Base-by-base conservation (phyloP, 805 yeast species). In the Cyberlindnera amylophila region DNA sequence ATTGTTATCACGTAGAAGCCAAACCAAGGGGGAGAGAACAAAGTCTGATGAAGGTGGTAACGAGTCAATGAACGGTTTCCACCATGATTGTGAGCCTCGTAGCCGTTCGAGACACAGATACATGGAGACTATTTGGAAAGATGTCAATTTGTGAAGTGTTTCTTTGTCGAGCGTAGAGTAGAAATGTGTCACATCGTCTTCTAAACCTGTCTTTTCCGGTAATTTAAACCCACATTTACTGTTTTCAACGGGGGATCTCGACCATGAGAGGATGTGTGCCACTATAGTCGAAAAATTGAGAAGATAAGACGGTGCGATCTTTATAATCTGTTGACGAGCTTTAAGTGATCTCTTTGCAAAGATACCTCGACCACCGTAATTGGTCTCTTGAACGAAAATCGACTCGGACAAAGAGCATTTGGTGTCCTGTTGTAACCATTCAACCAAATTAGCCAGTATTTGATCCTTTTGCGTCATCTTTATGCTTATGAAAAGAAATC, bases 1-100 rank as follows among this genome's bases (percentile, higher is more conserved):
- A 11, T 63, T 47, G 14, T 58, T n/a, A n/a, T n/a, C n/a, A n/a
- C n/a, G 41, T 0, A 67, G 56, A 13, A 68, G 51, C 95, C 95
- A 86, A 1, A 72, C 64, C 31, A 86, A 61, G 1, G 96, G 96
- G 2, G 81, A 68, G 0, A 69, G 48, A 0, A 52, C 50, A 41
- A 87, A 74, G 32, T 82, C 89, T 0, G 63, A 56, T 12, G 66
- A 45, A 0, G 65, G 55, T 0, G 96, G 96, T 44, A 87, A 69
- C 49, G 78, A 73, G 27, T 72, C 70, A 10, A 86, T 59, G 57
- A 86, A 86, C 0, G 87, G 86, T 32, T 59, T 56, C 95, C 95
- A 87, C 54, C 70, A 79, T 84, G 77, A 3, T 47, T 47, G 1
- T n/a, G 42, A 33, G 1, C 56, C 61, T 37, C 82, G 58, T 29